Evolutionary conservation across 2,329 filamentous ascomycete genomes (phyloP), one percentile per base, ranked within the genome.

Genomic region (Talaromyces sp.): DNA sequence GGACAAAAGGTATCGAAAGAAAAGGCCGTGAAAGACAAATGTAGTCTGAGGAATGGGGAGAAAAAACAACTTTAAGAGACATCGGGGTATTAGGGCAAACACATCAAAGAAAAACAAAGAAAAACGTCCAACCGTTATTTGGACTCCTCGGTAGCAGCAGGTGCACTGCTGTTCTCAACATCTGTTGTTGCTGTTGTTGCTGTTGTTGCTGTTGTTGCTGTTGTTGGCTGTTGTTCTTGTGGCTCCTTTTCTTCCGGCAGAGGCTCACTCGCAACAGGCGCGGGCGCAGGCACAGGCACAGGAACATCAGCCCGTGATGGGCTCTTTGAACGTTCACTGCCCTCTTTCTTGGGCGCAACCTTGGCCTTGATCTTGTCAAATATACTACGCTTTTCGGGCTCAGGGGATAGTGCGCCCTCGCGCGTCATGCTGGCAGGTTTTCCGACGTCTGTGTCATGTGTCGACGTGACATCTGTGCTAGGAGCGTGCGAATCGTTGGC

Each of bases 311-410:
- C 68, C 32, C 68, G 64, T 7, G 77, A 78, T 11, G 82, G 82
- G 61, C 81, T 84, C 68, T 81, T 82, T 17, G 81, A 78, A 24
- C 79, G 74, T 56, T 78, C 81, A 31, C 83, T 81, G 50, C 86
- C 85, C 31, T 85, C 79, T 54, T 77, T 78, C 7, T 75, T 77
- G 55, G 80, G 74, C 11, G 77, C 80, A 59, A 88, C 80, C 73
- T 87, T 89, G 64, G 83, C 84, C 64, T 86, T 83, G 64, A 89
- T 82, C 78, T 87, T 89, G 7, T 82, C 84, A 64, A 89, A 82
- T 1, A 86, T 80, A 1, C 85, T 83, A 63, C 82, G 86, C 71
- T 82, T 85, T 64, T 86, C 81, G 1, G 76, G 71, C 55, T 81
- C 80, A 1, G 65, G 65, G 19, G 64, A 66, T 26, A 68, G 64